Percentiles rank a stretch among this genome's conserved stretches.
Conservation (phyloP, 371 early-diverging fungal species). For the Rhizopus arrhizus region DNA sequence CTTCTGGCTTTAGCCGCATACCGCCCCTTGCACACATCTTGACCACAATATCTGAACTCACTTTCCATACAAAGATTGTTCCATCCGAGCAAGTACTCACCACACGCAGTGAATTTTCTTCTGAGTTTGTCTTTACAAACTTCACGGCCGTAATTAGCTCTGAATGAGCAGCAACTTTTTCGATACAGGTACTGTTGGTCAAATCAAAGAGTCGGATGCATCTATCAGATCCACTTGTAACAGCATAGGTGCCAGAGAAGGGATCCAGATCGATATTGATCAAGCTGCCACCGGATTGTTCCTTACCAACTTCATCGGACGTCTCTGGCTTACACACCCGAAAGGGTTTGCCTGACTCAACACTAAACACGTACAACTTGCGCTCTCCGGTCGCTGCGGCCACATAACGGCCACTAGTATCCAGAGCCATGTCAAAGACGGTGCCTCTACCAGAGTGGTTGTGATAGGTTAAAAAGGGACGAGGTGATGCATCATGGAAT, state of each 20-base stretch:
- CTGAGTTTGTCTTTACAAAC: slow-evolving; percentile 54
- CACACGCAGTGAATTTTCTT: slow-evolving; percentile 50
- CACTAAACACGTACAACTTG: slow-evolving; percentile 62
- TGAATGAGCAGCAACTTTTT: slow-evolving; percentile 70
- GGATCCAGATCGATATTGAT: slow-evolving; percentile 74
- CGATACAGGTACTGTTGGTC: slow-evolving; percentile 64
- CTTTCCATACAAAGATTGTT: slow-evolving; percentile 77
- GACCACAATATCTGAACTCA: slow-evolving; percentile 55
- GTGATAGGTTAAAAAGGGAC: slow-evolving; percentile 62
- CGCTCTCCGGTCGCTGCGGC: slow-evolving; percentile 74
- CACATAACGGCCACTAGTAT: slow-evolving; percentile 59
- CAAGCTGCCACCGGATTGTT: slow-evolving; percentile 61
- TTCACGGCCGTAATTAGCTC: slow-evolving; percentile 78
- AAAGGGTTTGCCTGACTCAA: slow-evolving; percentile 72
- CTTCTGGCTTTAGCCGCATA: slow-evolving; percentile 18
- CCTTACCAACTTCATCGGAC: slow-evolving; percentile 55
- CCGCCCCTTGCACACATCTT: slow-evolving; percentile 50
- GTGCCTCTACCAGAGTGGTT: slow-evolving; percentile 75
- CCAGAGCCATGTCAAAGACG: slow-evolving; percentile 73
- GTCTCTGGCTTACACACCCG: slow-evolving; percentile 64
- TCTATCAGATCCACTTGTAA: slow-evolving; percentile 75
- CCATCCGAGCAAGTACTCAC: slow-evolving; percentile 81
- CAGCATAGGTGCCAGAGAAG: slow-evolving; percentile 70
- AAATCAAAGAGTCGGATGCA: slow-evolving; percentile 77
- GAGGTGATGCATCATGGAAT: slow-evolving; percentile 12